These are phyloP conservation scores for Wickerhamomyces alni DNA, from an alignment of 805 yeast species.

Conservation along the genomic window DNA sequence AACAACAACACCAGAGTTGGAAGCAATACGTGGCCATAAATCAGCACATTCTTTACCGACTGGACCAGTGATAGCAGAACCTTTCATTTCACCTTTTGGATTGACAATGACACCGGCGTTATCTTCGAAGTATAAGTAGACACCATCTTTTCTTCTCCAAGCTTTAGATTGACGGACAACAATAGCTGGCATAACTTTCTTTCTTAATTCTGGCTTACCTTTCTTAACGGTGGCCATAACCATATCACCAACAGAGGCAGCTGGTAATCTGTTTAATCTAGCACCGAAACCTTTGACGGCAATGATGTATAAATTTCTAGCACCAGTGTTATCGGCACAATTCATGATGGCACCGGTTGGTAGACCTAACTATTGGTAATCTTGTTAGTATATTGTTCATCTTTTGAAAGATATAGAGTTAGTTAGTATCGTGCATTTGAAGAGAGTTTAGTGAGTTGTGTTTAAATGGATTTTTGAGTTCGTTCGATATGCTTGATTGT, in stretches of 20 bases:
- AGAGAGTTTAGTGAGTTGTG: too few species aligned
- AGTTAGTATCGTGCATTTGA: neutral
- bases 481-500: too few species aligned
- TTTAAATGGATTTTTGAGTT: too few species aligned
- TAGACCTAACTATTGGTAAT: slow-evolving; percentile 74
- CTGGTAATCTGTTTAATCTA: slow-evolving; percentile 99
- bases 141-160: slow-evolving; percentile 99
- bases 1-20: slow-evolving; percentile 99
- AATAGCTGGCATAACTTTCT: slow-evolving; percentile 99
- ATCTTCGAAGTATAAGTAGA: slow-evolving; percentile 98
- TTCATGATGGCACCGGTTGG: slow-evolving; percentile 99
- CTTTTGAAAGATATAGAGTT: neutral
- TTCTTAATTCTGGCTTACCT: slow-evolving; percentile 99
- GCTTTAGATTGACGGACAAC: slow-evolving; percentile 99
- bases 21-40: slow-evolving; percentile 99
- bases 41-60: slow-evolving; percentile 99
- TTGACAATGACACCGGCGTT: slow-evolving; percentile 99
- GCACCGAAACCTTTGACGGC: slow-evolving; percentile 99
- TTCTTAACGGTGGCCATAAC: slow-evolving; percentile 99
- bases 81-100: slow-evolving; percentile 99
- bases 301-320: slow-evolving; percentile 96
- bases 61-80: slow-evolving; percentile 99
- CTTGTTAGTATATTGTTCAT: too few species aligned
- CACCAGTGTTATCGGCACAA: slow-evolving; percentile 99
- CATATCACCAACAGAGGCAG: slow-evolving; percentile 99